A percentile compares a stretch with the other conserved stretches of the same genome.
These are phyloP conservation scores for Delonix regia DNA, from an alignment of 306 rosid species.

Conservation along the genomic window DNA sequence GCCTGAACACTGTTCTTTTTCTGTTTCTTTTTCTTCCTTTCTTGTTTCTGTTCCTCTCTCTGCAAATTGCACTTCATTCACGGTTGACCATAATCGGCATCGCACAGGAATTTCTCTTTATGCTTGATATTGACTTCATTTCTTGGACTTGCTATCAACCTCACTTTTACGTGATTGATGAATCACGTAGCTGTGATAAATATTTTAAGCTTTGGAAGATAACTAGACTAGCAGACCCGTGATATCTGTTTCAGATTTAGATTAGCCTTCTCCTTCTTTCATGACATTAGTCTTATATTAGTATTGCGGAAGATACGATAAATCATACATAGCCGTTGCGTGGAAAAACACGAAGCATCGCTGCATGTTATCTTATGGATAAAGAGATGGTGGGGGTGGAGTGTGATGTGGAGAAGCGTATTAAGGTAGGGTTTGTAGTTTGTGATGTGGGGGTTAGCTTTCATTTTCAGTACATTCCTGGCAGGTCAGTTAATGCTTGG, in stretches of 20 bases:
- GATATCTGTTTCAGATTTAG: neutral
- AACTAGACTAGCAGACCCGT: too few species aligned
- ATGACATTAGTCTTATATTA: neutral
- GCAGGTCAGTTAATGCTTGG: conserved; percentile 46
- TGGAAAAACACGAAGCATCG: neutral
- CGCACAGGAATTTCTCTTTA: neutral
- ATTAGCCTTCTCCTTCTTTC: neutral
- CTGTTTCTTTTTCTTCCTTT: neutral
- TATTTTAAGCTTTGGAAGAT: neutral
- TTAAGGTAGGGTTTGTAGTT: neutral
- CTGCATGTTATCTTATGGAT: conserved; percentile 1
- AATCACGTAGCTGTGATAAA: neutral
- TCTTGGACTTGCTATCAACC: neutral
- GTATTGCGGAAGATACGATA: too few species aligned
- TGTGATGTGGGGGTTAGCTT: conserved; percentile 39
- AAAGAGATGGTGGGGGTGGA: neutral
- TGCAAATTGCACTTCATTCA: neutral
- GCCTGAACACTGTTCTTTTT: neutral
- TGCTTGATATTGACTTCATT: neutral
- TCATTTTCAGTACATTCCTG: conserved; percentile 66
- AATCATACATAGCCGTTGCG: neutral
- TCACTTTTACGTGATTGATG: neutral
- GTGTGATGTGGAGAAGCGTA: conserved; percentile 1
- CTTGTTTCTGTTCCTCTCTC: neutral
- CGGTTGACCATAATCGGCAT: conserved; percentile 20